Percentiles rank a stretch among this genome's conserved stretches.
Conservation (phyloP, 345 rosid species). For the Mangifera indica region DNA sequence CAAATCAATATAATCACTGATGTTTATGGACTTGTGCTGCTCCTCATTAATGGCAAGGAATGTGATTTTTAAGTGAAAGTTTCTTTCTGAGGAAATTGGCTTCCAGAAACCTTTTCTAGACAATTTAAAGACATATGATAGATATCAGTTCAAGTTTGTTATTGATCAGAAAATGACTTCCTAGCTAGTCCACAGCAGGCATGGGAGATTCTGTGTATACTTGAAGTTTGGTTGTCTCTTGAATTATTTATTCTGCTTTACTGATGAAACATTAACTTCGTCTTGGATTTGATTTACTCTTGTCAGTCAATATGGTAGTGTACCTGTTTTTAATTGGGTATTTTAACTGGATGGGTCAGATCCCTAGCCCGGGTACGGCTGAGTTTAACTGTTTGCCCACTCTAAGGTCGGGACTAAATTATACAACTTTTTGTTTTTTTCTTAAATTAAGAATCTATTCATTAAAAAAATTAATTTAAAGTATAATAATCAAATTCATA, state of each 20-base stretch:
- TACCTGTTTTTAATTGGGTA: background rate
- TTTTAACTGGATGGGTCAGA: background rate
- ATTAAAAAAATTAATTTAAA: background rate
- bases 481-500: too few relatives aligned
- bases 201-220: background rate
- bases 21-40: background rate
- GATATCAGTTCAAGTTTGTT: conserved; percentile 4
- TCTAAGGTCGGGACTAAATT: background rate
- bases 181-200: background rate
- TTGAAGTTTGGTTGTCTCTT: background rate
- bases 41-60: background rate
- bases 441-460: background rate
- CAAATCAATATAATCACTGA: background rate
- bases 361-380: background rate
- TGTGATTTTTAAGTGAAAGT: background rate
- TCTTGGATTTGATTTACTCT: background rate
- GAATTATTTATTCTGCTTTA: background rate
- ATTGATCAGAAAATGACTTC: background rate
- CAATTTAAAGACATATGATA: background rate
- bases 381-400: background rate
- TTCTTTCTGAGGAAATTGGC: background rate
- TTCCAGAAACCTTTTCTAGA: background rate
- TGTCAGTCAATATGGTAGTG: background rate
- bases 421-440: background rate
- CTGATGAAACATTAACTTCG: background rate